phyloP scores from a whole-genome alignment of 2,329 filamentous ascomycete genomes.

The Fusarium brevicatenulatum region DNA sequence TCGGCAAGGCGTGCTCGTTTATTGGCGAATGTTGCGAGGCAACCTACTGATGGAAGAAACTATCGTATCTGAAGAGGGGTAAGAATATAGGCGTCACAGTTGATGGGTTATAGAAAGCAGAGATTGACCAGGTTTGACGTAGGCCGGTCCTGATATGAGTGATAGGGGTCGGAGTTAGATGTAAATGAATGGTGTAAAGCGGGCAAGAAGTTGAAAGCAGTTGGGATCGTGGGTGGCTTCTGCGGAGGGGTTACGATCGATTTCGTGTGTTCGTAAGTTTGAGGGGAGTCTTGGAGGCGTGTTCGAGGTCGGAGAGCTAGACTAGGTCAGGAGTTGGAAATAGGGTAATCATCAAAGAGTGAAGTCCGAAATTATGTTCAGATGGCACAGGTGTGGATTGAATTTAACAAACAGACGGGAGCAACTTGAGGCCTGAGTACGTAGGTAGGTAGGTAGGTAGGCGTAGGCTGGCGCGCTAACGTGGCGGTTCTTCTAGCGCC shows the following conservation, averaged over 20 bases:
- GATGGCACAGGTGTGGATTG: conserved; percentile 11
- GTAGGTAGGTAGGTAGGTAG: neutral
- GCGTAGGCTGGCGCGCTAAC: conserved; percentile 32
- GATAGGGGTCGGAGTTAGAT: conserved; percentile 18
- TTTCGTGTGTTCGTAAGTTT: neutral
- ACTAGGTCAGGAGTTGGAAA: conserved; percentile 1
- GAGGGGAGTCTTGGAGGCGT: neutral
- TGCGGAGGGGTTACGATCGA: neutral
- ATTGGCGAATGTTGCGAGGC: neutral
- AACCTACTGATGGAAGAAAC: conserved; percentile 8
- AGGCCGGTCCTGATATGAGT: conserved; percentile 1
- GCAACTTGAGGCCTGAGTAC: conserved; percentile 9
- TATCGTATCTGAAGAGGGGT: neutral
- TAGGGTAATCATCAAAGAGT: conserved; percentile 4
- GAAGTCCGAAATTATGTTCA: conserved; percentile 29
- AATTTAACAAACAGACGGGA: conserved; percentile 30
- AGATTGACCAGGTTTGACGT: neutral
- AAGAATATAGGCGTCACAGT: neutral
- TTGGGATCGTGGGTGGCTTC: neutral
- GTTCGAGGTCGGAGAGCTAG: neutral
- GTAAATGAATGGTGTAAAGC: conserved; percentile 28
- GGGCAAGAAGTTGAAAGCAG: conserved; percentile 12
- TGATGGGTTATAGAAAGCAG: neutral
- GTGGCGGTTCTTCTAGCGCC: conserved; percentile 39
- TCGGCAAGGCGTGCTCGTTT: neutral